Evolutionary conservation across 139 green algal species (phyloP).

Genomic region (Chlorokybus atmophyticus): DNA sequence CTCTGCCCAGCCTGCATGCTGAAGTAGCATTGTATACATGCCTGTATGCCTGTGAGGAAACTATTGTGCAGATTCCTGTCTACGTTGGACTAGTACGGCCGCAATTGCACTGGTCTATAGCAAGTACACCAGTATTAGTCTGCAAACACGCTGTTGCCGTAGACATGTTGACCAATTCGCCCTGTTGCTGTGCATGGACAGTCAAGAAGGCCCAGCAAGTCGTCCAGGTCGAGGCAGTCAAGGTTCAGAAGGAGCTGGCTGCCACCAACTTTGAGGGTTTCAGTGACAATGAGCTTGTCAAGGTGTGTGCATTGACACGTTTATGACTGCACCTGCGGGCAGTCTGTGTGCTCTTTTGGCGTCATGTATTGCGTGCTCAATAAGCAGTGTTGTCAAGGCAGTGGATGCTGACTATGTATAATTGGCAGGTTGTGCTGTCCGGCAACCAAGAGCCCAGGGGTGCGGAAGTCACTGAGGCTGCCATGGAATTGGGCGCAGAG

Average conservation of each 20-base stretch:
- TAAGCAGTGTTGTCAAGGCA: background rate
- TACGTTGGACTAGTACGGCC: no score
- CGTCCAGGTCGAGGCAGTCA: slow-evolving; percentile 77
- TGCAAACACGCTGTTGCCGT: no score
- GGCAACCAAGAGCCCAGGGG: slow-evolving; percentile 77
- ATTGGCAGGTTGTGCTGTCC: slow-evolving; percentile 56
- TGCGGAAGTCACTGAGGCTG: slow-evolving; percentile 76
- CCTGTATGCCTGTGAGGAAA: no score
- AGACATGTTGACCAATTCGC: no score
- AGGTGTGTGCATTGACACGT: background rate
- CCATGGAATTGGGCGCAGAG: slow-evolving; percentile 52
- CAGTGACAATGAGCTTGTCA: background rate
- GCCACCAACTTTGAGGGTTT: slow-evolving; percentile 74
- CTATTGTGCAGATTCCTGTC: no score
- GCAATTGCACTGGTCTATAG: no score
- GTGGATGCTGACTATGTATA: background rate
- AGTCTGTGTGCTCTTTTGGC: background rate
- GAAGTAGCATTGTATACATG: no score
- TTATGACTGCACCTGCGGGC: background rate
- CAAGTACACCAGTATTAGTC: no score
- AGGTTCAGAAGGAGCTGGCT: slow-evolving; percentile 75
- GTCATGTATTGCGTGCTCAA: background rate
- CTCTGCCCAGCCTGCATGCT: no score
- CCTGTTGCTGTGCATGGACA: no score
- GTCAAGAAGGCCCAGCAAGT: slow-evolving; percentile 70